Percentiles rank a stretch among this genome's conserved stretches.
These are phyloP conservation scores for Eucalyptus erythrocorys DNA, from an alignment of 345 rosid species.

Conservation along the genomic window DNA sequence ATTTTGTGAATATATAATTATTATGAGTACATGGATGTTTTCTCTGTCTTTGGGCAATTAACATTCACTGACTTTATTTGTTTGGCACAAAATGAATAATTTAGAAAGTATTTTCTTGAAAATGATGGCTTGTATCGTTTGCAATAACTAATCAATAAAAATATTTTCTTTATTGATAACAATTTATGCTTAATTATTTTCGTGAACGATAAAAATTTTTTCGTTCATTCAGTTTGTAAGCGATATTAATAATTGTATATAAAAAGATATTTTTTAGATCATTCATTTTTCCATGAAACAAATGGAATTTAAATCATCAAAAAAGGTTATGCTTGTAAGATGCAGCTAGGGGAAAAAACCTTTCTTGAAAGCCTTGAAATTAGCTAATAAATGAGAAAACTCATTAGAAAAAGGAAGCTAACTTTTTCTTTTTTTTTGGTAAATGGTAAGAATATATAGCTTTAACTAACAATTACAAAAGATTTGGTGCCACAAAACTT, in stretches of 20 bases:
- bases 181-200: neutral
- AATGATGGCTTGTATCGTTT: neutral
- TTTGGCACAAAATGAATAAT: neutral
- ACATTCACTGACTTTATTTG: neutral
- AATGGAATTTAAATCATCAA: neutral
- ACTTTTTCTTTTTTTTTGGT: no score
- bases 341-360: neutral
- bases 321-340: neutral
- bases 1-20: no score
- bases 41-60: neutral
- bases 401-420: neutral
- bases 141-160: neutral
- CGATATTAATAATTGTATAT: no score
- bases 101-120: no score
- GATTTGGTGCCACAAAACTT: no score
- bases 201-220: neutral
- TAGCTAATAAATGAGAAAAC: neutral
- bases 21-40: no score
- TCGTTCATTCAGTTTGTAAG: neutral
- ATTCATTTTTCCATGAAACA: no score
- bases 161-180: neutral
- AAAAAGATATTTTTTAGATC: neutral
- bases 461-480: no score
- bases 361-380: neutral
- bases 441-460: no score